Base-by-base conservation (phyloP, 257 asterid species). In the Gardenia jasminoides region DNA sequence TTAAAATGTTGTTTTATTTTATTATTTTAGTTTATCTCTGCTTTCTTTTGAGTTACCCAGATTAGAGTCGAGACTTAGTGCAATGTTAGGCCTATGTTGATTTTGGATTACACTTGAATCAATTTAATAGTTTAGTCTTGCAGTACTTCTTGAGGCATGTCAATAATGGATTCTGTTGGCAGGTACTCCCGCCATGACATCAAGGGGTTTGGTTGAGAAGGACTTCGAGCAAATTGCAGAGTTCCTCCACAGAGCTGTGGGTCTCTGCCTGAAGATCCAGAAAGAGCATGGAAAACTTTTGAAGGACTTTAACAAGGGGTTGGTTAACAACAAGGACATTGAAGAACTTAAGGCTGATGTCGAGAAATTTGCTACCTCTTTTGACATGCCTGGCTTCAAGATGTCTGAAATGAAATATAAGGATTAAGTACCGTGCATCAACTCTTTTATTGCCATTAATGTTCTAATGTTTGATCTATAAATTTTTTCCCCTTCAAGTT, bases 171-270 rank as follows among this genome's bases (percentile, higher is more conserved):
- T 62, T 69, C 13, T 72, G 31, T 68, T 70, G 54, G 48, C 87
- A 93, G 99, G 99, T 84, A 70, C 99, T 79, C 99, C 99, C 0
- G 98, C 98, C 79, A 95, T 95, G 99, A 95, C 99, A 75, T 93
- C 99, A 0, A 89, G 98, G 87, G 99, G 99, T 39, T 86, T 95
- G 84, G 90, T 92, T 3, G 97, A 92, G 89, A 93, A 95, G 86
- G 99, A 95, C 92, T 95, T 93, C 47, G 99, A 95, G 88, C 92
- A 93, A 90, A 93, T 95, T 12, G 97, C 88, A 0, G 99, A 95
- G 82, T 95, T 95, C 86, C 98, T 95, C 24, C 99, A 93, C 87
- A 84, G 97, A 80, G 92, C 98, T 0, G 99, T 93, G 80, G 20
- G 87, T 64, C 68, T 95, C 66, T 89, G 98, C 80, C 80, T 95